A percentile compares a stretch with the other conserved stretches of the same genome.
Conservation (phyloP, 192 early-diverging fungal genomes). For the Phycomyces blakesleeanus region DNA sequence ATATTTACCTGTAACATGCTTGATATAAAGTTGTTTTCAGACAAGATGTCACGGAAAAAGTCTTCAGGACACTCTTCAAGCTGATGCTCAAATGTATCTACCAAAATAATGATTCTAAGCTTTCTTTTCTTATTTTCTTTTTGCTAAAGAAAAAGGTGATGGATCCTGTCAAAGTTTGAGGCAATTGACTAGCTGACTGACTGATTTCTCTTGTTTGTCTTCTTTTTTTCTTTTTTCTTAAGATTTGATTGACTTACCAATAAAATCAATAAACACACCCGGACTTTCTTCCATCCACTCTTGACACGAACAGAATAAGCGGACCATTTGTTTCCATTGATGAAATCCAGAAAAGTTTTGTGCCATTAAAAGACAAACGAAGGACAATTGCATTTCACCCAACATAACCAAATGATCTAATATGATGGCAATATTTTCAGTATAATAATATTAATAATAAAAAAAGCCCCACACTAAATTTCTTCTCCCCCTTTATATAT, state of each 20-base stretch:
- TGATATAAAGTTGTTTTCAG: slow-evolving; percentile 60
- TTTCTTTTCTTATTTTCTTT: no score
- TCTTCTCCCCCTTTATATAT: no score
- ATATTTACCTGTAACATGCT: slow-evolving; percentile 49
- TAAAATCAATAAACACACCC: slow-evolving; percentile 52
- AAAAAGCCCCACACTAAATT: no score
- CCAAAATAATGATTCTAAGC: no score
- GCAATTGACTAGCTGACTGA: no score
- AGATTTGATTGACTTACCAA: slow-evolving; percentile 35
- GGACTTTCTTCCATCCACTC: slow-evolving; percentile 52
- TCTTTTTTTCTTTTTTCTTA: no score
- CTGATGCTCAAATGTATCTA: slow-evolving; percentile 54
- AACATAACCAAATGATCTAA: slow-evolving; percentile 52
- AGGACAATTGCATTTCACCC: slow-evolving; percentile 83
- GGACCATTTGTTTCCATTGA: slow-evolving; percentile 83
- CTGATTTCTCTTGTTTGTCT: no score
- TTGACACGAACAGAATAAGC: slow-evolving; percentile 59
- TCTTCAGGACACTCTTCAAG: slow-evolving; percentile 67
- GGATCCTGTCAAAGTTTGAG: slow-evolving; percentile 19
- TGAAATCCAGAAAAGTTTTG: slow-evolving; percentile 83
- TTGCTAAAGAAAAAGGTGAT: background rate
- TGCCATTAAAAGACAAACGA: slow-evolving; percentile 72
- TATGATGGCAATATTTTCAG: background rate
- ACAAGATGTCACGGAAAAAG: slow-evolving; percentile 66
- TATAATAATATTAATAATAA: background rate